Evolutionary conservation across 495 filamentous ascomycete species (phyloP), one percentile per base, ranked within the genome.

Genomic region (Chaetomium fimeti): DNA sequence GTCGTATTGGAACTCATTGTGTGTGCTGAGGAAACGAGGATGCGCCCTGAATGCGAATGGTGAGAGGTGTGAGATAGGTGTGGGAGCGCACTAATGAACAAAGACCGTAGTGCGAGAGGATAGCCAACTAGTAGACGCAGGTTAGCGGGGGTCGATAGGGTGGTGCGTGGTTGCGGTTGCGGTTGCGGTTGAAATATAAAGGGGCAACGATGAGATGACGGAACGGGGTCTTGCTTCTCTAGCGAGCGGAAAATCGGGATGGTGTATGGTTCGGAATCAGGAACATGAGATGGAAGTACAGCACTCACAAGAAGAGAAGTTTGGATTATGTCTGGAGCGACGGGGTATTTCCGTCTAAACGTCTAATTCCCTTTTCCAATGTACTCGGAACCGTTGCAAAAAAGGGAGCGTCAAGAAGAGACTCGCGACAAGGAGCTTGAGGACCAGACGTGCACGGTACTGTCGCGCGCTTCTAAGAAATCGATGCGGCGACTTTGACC

Each of bases 1-100:
- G 68, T 66, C 48, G 66, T 71, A 60, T 68, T 72, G 56, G 81
- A 75, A 72, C 74, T 85, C 82, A 85, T 68, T 45, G 53, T 36
- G 53, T 36, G 16, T 24, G 24, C 25, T 9, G 28, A 32, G 29
- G 49, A 11, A 24, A 57, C 55, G 5, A 59, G 15, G 5, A n/a
- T n/a, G 38, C 12, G 12, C 8, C 13, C 13, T 18, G 38, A 12
- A 58, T 5, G 52, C 13, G 12, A 54, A 27, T 32, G 38, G 18
- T 25, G 47, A 27, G 18, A 13, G 40, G 24, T 1, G 27, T 9
- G 29, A 42, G 36, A 24, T 22, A 42, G 24, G 49, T 20, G 36
- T 27, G 48, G 48, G n/a, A 49, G 9, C 20, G 20, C 16, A 49
- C 32, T 49, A 11, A 22, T 52, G 48, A 27, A 52, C 48, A 11